Percentiles rank a stretch among this genome's conserved stretches.
These are phyloP conservation scores for Sporothrix curviconia DNA, from an alignment of 2,329 filamentous ascomycete species.

Conservation along the genomic window DNA sequence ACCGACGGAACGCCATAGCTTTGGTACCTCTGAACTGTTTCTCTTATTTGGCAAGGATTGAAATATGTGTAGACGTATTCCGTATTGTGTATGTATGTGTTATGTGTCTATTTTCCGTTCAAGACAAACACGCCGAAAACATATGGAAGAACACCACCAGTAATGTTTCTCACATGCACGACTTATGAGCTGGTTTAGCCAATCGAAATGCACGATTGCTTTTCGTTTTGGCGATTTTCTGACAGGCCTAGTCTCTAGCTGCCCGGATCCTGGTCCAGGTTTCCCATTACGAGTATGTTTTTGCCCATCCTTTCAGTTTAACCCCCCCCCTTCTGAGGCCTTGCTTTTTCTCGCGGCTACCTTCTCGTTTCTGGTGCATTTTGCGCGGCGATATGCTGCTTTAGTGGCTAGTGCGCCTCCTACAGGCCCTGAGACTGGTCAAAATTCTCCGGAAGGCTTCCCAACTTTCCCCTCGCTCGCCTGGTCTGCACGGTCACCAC, in stretches of 20 bases:
- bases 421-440: neutral
- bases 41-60: no score
- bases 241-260: neutral
- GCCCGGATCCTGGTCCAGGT: neutral
- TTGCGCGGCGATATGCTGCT: slow-evolving; percentile 2
- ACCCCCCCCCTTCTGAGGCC: neutral
- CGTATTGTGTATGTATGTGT: no score
- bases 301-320: neutral
- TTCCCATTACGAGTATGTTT: no score
- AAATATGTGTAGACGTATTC: no score
- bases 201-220: neutral
- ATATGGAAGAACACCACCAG: neutral
- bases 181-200: neutral
- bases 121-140: neutral
- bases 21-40: no score
- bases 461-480: neutral
- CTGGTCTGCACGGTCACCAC: neutral
- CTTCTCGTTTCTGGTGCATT: neutral
- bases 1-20: no score
- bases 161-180: neutral
- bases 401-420: neutral
- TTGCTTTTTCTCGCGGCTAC: no score
- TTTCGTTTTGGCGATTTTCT: no score
- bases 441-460: neutral
- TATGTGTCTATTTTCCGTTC: neutral